These are phyloP conservation scores for Podila epicladia DNA, from an alignment of 192 early-diverging fungal species.

Conservation along the genomic window DNA sequence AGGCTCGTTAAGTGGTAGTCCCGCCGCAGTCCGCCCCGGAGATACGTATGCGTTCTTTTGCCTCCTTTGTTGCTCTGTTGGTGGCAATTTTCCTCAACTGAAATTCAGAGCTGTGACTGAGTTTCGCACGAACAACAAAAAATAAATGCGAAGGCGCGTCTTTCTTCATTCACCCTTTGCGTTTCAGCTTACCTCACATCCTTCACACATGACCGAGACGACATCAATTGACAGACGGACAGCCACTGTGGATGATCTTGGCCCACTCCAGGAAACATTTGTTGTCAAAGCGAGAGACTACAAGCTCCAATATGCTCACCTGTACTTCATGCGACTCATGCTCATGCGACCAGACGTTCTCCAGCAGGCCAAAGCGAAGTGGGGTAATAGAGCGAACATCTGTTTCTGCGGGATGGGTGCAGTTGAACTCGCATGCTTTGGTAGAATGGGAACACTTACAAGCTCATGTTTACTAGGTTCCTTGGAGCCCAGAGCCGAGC, in stretches of 20 bases:
- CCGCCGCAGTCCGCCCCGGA: too few species aligned
- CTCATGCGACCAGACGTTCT: slow-evolving; percentile 70
- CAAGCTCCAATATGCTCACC: slow-evolving; percentile 84
- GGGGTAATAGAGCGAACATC: slow-evolving; percentile 45
- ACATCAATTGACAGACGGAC: slow-evolving; percentile 17
- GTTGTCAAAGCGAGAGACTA: slow-evolving; percentile 71
- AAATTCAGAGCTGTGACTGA: neutral
- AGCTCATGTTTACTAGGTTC: slow-evolving; percentile 1
- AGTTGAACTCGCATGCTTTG: neutral
- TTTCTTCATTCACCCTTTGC: neutral
- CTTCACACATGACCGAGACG: slow-evolving; percentile 18
- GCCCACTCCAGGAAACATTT: slow-evolving; percentile 56
- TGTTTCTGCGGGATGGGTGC: neutral
- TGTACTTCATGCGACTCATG: slow-evolving; percentile 84
- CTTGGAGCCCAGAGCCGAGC: slow-evolving; percentile 40
- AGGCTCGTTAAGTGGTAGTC: neutral
- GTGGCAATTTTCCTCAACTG: neutral
- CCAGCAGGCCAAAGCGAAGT: slow-evolving; percentile 62
- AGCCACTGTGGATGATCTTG: slow-evolving; percentile 27
- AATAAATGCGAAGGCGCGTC: slow-evolving; percentile 4
- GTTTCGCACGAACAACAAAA: slow-evolving; percentile 5
- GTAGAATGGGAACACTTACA: neutral
- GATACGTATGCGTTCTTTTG: neutral
- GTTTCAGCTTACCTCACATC: neutral
- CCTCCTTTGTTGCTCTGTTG: neutral